These are phyloP conservation scores for Calonectria hongkongensis DNA, from an alignment of 2,329 filamentous ascomycete genomes.

Conservation along the genomic window DNA sequence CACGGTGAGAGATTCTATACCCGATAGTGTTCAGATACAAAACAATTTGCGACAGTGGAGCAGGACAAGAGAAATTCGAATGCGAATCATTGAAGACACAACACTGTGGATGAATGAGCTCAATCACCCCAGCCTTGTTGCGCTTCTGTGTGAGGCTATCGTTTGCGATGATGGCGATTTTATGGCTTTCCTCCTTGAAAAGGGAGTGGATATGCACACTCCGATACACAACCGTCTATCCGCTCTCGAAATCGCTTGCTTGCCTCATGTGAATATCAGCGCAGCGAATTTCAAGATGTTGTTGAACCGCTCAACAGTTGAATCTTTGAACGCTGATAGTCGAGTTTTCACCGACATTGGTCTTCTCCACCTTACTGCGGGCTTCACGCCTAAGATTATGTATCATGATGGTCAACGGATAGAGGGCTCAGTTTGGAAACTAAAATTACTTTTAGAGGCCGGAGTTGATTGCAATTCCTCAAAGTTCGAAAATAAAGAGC, in stretches of 20 bases:
- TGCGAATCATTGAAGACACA: background rate
- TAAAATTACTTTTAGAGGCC: background rate
- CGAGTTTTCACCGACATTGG: background rate
- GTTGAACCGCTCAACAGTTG: background rate
- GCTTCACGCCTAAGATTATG: background rate
- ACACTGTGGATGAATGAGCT: background rate
- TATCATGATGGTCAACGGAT: too few species aligned
- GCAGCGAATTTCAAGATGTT: background rate
- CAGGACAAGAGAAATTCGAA: background rate
- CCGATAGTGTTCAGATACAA: too few species aligned
- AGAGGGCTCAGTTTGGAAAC: background rate
- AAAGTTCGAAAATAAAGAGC: fast-evolving
- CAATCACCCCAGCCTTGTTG: too few species aligned
- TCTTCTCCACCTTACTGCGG: slow-evolving; percentile 8
- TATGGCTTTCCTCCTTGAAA: background rate
- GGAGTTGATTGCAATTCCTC: slow-evolving; percentile 8
- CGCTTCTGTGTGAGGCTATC: slow-evolving; percentile 8
- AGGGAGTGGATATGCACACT: background rate
- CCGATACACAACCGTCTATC: background rate
- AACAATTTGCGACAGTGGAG: background rate
- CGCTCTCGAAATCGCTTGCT: slow-evolving; percentile 29
- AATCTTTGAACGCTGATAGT: background rate
- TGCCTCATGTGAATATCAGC: background rate
- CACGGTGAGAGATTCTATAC: too few species aligned
- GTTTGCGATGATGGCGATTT: slow-evolving; percentile 3